These are phyloP conservation scores for Tolypocladium endophyticum DNA, from an alignment of 2,329 filamentous ascomycete genomes.

Conservation along the genomic window DNA sequence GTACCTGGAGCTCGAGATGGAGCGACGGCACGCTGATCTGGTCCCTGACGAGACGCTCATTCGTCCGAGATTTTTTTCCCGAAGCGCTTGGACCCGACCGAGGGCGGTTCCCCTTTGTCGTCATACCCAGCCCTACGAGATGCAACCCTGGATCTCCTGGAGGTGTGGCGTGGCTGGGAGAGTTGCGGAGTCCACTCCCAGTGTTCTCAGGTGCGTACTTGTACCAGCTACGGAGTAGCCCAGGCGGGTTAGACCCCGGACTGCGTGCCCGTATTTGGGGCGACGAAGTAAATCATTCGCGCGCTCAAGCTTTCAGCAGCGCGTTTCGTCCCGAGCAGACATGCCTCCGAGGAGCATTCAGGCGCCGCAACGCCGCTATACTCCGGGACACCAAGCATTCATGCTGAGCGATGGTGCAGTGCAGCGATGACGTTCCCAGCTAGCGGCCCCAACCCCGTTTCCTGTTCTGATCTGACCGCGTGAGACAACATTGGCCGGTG, in stretches of 20 bases:
- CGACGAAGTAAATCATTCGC: not conserved
- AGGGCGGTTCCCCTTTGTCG: not conserved
- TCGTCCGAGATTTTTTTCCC: not conserved
- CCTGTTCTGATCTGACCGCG: not conserved
- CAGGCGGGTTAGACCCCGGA: not conserved
- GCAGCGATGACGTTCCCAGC: not conserved
- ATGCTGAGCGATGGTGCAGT: not conserved
- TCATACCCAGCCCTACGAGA: conserved; percentile 1
- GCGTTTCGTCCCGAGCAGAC: not conserved
- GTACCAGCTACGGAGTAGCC: not conserved
- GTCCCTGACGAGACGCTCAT: not conserved
- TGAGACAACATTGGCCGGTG: not conserved
- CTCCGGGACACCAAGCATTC: not conserved
- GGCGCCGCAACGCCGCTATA: not conserved
- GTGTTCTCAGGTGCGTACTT: not conserved
- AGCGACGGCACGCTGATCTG: not conserved
- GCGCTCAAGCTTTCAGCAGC: not conserved
- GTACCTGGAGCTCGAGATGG: not conserved
- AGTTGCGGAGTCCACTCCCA: not conserved
- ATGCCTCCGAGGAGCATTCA: not conserved
- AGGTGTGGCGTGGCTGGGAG: not conserved
- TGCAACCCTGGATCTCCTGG: not conserved
- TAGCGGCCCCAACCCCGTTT: not conserved
- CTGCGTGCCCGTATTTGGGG: not conserved
- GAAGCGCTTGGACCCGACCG: not conserved